phyloP scores from a whole-genome alignment of 345 rosid genomes.

The Aquilaria sinensis region DNA sequence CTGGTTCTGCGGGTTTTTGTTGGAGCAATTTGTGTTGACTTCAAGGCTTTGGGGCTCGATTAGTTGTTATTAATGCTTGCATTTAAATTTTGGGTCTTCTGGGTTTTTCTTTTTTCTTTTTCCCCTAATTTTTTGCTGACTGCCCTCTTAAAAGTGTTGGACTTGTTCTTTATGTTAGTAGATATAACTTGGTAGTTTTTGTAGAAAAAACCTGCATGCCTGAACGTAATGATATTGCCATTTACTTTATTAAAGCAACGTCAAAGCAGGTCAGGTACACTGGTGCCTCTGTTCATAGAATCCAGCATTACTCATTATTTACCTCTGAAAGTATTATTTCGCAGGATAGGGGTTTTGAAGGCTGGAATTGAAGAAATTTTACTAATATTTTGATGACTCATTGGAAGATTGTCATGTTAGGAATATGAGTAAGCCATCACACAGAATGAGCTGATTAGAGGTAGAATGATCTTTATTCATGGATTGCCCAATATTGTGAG shows the following conservation, averaged over 20 bases:
- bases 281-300: background rate
- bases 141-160: background rate
- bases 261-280: background rate
- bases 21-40: background rate
- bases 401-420: background rate
- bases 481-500: slow-evolving; percentile 19
- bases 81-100: background rate
- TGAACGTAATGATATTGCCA: too few species aligned
- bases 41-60: slow-evolving; percentile 1
- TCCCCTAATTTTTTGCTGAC: background rate
- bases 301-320: background rate
- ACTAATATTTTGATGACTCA: background rate
- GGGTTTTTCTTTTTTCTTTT: background rate
- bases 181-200: background rate
- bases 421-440: background rate
- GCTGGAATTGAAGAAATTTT: background rate
- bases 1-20: background rate
- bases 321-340: slow-evolving; percentile 4
- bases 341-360: slow-evolving; percentile 13
- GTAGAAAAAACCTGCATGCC: too few species aligned
- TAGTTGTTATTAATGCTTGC: slow-evolving; percentile 5
- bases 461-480: slow-evolving; percentile 15
- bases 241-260: background rate
- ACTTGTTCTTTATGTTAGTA: background rate
- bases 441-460: slow-evolving; percentile 12